Conservation (phyloP, 2,329 filamentous ascomycete species). For the Aspergillus eucalypticola region DNA sequence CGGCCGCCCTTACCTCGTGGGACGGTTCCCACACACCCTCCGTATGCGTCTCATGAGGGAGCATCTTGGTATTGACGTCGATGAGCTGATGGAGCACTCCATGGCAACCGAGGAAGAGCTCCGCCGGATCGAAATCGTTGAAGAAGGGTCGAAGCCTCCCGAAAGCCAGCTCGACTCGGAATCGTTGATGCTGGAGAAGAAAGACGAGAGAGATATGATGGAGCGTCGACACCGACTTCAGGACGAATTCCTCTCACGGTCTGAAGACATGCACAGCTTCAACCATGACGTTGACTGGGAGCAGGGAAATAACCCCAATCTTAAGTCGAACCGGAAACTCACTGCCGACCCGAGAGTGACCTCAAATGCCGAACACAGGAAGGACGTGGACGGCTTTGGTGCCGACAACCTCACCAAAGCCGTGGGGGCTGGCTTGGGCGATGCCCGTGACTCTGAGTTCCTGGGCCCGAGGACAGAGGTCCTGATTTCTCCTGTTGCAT, state of each 20-base stretch:
- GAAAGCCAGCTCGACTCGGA: constrained; percentile 28
- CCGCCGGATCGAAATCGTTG: constrained; percentile 59
- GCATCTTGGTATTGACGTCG: constrained; percentile 92
- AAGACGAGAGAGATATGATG: constrained; percentile 44
- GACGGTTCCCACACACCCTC: constrained; percentile 87
- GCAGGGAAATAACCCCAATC: constrained; percentile 58
- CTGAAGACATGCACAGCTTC: constrained; percentile 65
- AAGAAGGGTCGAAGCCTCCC: constrained; percentile 38
- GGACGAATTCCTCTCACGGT: constrained; percentile 58
- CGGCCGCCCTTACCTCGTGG: constrained; percentile 83
- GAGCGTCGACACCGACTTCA: constrained; percentile 49
- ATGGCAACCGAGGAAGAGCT: constrained; percentile 66
- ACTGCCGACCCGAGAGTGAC: constrained; percentile 61
- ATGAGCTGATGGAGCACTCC: constrained; percentile 82
- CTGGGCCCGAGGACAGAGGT: constrained; percentile 68
- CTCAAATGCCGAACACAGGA: constrained; percentile 62
- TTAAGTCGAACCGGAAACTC: constrained; percentile 56
- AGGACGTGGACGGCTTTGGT: constrained; percentile 78
- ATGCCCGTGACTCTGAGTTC: constrained; percentile 70
- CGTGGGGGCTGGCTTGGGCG: constrained; percentile 60
- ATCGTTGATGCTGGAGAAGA: constrained; percentile 37
- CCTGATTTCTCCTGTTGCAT: constrained; percentile 62
- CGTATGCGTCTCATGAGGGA: constrained; percentile 94
- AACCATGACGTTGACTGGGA: constrained; percentile 73
- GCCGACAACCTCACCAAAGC: constrained; percentile 72